These are phyloP conservation scores for Neurospora hispaniola DNA, from an alignment of 495 filamentous ascomycete species.

Conservation along the genomic window DNA sequence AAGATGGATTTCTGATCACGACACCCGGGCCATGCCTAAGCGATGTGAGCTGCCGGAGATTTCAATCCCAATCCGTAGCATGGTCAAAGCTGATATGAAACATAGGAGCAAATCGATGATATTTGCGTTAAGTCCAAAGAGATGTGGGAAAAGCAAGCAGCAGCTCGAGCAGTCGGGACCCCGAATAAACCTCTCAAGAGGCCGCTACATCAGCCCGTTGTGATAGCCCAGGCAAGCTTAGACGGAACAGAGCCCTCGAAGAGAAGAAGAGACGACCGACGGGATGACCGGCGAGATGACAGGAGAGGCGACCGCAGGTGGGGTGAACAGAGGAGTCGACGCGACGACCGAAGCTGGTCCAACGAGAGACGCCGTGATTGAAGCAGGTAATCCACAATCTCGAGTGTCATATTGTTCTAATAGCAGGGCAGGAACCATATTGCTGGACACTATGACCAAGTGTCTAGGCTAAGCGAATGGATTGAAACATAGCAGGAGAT, in stretches of 20 bases:
- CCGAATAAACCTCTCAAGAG: slow-evolving; percentile 41
- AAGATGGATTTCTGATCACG: slow-evolving; percentile 46
- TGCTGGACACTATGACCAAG: slow-evolving; percentile 10
- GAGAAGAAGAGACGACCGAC: slow-evolving; percentile 18
- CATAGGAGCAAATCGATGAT: slow-evolving; percentile 47
- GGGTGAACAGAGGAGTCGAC: slow-evolving; percentile 3
- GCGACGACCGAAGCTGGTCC: slow-evolving; percentile 12
- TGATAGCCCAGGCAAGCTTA: slow-evolving; percentile 34
- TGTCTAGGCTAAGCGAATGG: slow-evolving; percentile 9
- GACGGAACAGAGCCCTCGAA: slow-evolving; percentile 17
- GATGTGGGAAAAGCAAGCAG: slow-evolving; percentile 47
- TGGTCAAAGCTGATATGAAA: slow-evolving; percentile 14
- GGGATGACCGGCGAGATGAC: slow-evolving; percentile 5
- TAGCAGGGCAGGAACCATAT: neutral
- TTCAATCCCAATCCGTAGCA: neutral
- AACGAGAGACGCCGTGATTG: slow-evolving; percentile 19
- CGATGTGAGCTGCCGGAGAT: slow-evolving; percentile 34
- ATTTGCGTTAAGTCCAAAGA: slow-evolving; percentile 46
- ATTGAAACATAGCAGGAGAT: slow-evolving; percentile 7
- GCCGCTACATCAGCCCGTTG: slow-evolving; percentile 42
- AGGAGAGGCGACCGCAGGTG: slow-evolving; percentile 5
- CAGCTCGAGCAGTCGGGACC: slow-evolving; percentile 34
- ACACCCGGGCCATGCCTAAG: slow-evolving; percentile 43
- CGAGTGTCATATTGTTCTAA: neutral
- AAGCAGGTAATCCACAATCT: slow-evolving; percentile 2